Evolutionary conservation across 2,329 filamentous ascomycete species (phyloP), one percentile per base, ranked within the genome.

Genomic region (Drechslerella dactyloides): DNA sequence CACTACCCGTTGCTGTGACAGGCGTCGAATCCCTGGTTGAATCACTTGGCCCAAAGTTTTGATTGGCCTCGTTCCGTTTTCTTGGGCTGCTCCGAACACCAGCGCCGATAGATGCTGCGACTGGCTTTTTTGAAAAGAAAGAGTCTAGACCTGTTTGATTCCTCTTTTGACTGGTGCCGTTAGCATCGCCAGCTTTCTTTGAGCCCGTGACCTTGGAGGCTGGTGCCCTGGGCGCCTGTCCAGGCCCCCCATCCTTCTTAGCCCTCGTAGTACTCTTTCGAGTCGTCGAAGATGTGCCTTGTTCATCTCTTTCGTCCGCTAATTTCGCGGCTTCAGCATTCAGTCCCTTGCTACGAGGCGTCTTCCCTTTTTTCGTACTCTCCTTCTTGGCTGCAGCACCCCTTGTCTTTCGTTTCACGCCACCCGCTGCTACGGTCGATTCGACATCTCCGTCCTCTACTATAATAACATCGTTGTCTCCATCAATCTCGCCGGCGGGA

Each of bases 31-130:
- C 19, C 2, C 60, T 61, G 15, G 60, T 72, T 15, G 52, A 19
- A 33, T 70, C 60, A 7, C 57, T 60, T 19, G 13, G 21, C 15
- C 37, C 54, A 27, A 69, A 37, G 30, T 5, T 59, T 8, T 63
- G 42, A 6, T 10, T 44, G 11, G 46, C 10, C 6, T 72, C 68
- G 51, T 65, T 65, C 27, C 35, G 64, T 52, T 72, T 72, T n/a
- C 68, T 65, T 35, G 68, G 68, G 44, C 68, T 72, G 53, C 68
- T 72, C 37, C 68, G 64, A 54, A 72, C 68, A 2, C 68, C 60
- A 2, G 60, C 51, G 10, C 30, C 42, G 2, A 42, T 42, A 2
- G 53, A 15, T 19, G 55, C 33, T 5, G 59, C 42, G 1, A 40
- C 55, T 1, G 60, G 55, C 48, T 72, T 72, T 55, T 72, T 72